Conservation (phyloP, 2,329 filamentous ascomycete genomes). For the Colletotrichum sp. region DNA sequence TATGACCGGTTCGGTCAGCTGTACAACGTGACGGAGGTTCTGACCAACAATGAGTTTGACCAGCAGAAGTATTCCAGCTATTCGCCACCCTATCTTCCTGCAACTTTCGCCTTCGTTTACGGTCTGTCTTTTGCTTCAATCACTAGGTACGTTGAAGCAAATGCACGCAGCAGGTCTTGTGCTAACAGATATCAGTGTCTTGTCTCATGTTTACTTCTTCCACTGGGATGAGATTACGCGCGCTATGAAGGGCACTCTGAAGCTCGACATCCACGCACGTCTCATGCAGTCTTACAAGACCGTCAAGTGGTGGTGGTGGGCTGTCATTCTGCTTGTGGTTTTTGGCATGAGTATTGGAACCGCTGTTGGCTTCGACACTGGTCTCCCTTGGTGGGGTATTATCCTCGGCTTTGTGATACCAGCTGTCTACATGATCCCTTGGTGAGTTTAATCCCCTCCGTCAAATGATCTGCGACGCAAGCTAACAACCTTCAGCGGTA, state of each 20-base stretch:
- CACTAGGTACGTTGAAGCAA: constrained; percentile 33
- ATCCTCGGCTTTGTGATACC: constrained; percentile 47
- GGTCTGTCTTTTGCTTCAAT: constrained; percentile 73
- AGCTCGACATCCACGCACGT: constrained; percentile 49
- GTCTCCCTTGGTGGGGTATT: constrained; percentile 64
- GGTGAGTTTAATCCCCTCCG: constrained; percentile 28
- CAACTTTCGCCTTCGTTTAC: constrained; percentile 55
- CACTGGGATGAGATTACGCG: constrained; percentile 42
- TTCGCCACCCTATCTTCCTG: constrained; percentile 56
- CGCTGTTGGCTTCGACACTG: constrained; percentile 54
- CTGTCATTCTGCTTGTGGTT: constrained; percentile 48
- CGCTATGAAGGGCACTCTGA: constrained; percentile 26
- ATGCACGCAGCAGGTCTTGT: constrained; percentile 17
- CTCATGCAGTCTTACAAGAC: constrained; percentile 62
- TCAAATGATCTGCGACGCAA: neutral
- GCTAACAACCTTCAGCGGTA: constrained; percentile 30
- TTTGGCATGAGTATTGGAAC: constrained; percentile 37
- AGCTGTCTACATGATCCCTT: constrained; percentile 49
- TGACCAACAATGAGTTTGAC: constrained; percentile 50
- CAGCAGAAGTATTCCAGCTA: constrained; percentile 51
- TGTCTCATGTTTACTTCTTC: constrained; percentile 45
- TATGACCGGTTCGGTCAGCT: constrained; percentile 52
- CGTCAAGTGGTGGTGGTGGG: constrained; percentile 65
- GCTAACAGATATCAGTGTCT: constrained; percentile 42
- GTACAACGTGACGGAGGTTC: constrained; percentile 51